These are phyloP conservation scores for Penicillium argentinense DNA, from an alignment of 495 filamentous ascomycete species.

Conservation along the genomic window DNA sequence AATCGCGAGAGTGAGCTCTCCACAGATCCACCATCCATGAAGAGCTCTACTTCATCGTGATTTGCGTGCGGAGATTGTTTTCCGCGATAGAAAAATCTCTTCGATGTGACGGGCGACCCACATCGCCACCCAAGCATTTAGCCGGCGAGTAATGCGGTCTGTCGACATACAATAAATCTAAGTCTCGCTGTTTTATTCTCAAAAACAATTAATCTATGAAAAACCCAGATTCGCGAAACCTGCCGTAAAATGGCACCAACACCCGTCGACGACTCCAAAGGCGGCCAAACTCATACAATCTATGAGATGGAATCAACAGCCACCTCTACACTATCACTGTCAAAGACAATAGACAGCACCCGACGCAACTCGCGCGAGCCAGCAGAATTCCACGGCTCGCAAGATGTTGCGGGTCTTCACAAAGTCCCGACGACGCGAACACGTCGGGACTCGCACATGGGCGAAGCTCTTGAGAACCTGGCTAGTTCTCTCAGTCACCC, in stretches of 20 bases:
- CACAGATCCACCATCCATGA: neutral
- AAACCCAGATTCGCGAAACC: no score
- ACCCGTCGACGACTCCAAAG: neutral
- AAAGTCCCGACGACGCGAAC: conserved; percentile 10
- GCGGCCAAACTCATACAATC: conserved; percentile 5
- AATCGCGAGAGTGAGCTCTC: neutral
- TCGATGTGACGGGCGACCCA: neutral
- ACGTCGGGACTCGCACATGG: conserved; percentile 18
- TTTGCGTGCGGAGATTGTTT: conserved; percentile 1
- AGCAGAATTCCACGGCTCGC: neutral
- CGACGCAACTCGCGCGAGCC: conserved; percentile 5
- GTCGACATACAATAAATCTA: no score
- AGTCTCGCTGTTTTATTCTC: no score
- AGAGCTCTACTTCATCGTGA: neutral
- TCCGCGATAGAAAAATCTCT: neutral
- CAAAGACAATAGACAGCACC: conserved; percentile 4
- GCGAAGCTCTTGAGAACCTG: conserved; percentile 18
- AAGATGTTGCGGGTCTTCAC: conserved; percentile 16
- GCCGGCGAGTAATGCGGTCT: no score
- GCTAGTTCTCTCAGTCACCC: conserved; percentile 3
- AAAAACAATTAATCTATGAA: no score
- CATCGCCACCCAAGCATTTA: neutral
- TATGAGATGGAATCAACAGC: conserved; percentile 9
- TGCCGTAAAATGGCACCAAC: conserved; percentile 11
- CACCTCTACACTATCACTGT: conserved; percentile 4